A percentile compares a stretch with the other conserved stretches of the same genome.
Conservation (phyloP, 2,329 filamentous ascomycete species). For the Monosporascus sp. region DNA sequence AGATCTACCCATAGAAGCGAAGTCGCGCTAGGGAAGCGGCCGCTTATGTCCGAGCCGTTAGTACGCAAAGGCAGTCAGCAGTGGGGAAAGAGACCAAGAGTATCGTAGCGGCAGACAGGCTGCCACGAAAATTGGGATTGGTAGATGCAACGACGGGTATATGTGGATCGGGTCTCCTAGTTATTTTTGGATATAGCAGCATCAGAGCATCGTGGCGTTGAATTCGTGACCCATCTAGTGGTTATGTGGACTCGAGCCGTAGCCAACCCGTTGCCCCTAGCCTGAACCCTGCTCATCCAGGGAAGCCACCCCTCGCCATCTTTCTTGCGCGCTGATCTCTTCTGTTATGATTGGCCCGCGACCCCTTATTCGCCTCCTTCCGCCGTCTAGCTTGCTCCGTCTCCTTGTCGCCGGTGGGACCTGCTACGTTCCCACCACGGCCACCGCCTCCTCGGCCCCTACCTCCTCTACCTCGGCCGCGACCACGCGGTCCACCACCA, state of each 20-base stretch:
- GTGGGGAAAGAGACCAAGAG: conserved; percentile 19
- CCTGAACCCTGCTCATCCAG: conserved; percentile 13
- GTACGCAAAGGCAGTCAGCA: conserved; percentile 14
- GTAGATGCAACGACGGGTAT: not conserved
- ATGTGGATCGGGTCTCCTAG: not conserved
- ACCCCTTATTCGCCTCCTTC: conserved; percentile 80
- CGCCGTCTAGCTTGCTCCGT: conserved; percentile 65
- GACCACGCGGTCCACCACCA: conserved; percentile 42
- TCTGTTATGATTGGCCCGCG: conserved; percentile 80
- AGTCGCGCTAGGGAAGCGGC: conserved; percentile 17
- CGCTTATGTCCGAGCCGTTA: conserved; percentile 13
- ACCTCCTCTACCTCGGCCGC: conserved; percentile 41
- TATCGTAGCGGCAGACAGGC: conserved; percentile 8
- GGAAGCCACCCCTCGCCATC: conserved; percentile 51
- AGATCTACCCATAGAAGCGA: conserved; percentile 6
- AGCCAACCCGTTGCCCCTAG: too few relatives aligned
- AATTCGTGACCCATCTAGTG: not conserved
- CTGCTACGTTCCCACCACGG: conserved; percentile 56
- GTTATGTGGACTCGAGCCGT: not conserved
- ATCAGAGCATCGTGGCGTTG: not conserved
- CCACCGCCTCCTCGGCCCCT: conserved; percentile 47
- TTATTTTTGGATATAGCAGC: not conserved
- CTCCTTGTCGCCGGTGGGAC: conserved; percentile 61
- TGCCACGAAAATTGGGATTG: too few relatives aligned
- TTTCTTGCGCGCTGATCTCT: conserved; percentile 64